Percentiles rank a stretch among this genome's conserved stretches.
phyloP scores from a whole-genome alignment of 768 basidiomycete genomes.

The Candolleomyces eurysporus region DNA sequence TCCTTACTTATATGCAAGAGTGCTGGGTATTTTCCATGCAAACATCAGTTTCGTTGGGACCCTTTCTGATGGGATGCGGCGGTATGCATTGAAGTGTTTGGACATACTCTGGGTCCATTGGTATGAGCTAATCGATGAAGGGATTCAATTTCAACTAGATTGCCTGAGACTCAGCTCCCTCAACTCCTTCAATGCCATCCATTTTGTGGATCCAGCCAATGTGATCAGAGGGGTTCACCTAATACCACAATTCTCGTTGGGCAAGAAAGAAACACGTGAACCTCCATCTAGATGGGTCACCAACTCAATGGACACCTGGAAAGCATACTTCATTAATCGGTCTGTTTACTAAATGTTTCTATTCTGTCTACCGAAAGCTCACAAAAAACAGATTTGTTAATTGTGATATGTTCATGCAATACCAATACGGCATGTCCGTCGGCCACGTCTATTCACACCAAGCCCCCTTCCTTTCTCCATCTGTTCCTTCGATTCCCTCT shows the following conservation, averaged over 20 bases:
- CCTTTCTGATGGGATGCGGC: not conserved
- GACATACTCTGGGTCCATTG: not conserved
- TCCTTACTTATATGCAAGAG: not conserved
- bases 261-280: not conserved
- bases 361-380: not conserved
- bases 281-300: not conserved
- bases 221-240: not conserved
- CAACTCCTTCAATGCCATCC: not conserved
- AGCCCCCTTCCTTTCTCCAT: not conserved
- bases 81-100: not conserved
- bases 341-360: not conserved
- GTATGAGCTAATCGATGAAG: not conserved
- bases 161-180: not conserved
- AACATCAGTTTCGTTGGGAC: not conserved
- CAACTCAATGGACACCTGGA: not conserved
- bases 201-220: not conserved
- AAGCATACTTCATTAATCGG: not conserved
- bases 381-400: not conserved
- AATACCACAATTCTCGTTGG: not conserved
- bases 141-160: not conserved
- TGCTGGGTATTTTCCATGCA: not conserved
- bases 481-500: not conserved
- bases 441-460: not conserved
- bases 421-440: not conserved
- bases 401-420: not conserved